A percentile compares a stretch with the other conserved stretches of the same genome.
Conservation (phyloP, 2,329 filamentous ascomycete species). For the Exophiala sp. region DNA sequence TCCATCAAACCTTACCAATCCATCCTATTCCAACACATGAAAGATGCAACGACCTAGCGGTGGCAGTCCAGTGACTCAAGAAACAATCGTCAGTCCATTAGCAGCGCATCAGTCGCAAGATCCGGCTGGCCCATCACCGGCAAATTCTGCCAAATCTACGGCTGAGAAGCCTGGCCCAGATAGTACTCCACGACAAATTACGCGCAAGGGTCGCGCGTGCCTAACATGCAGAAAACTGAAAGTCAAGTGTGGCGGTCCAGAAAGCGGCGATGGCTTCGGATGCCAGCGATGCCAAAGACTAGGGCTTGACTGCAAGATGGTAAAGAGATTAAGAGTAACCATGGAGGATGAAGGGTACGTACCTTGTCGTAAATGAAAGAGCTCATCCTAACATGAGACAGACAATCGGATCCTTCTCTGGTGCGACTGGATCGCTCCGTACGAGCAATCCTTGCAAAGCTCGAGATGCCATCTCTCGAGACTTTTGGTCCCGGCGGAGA, state of each 20-base stretch:
- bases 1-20: too few species aligned
- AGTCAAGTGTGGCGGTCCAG: conserved; percentile 28
- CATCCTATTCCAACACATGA: neutral
- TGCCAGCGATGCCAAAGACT: conserved; percentile 28
- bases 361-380: too few species aligned
- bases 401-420: conserved; percentile 24
- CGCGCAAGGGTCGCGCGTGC: conserved; percentile 28
- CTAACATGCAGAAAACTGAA: conserved; percentile 28
- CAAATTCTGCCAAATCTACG: neutral
- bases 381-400: neutral
- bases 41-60: neutral
- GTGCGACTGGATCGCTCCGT: conserved; percentile 26
- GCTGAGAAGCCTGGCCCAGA: neutral
- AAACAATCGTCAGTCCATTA: neutral
- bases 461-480: conserved; percentile 27
- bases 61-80: neutral
- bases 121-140: neutral
- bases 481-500: conserved; percentile 1
- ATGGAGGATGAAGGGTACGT: conserved; percentile 22
- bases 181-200: conserved; percentile 14
- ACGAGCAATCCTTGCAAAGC: conserved; percentile 25
- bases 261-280: conserved; percentile 24
- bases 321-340: conserved; percentile 24
- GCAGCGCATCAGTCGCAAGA: neutral
- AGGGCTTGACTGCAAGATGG: conserved; percentile 27